Evolutionary conservation across 345 rosid genomes (phyloP), one percentile per base, ranked within the genome.

Genomic region (Rhodamnia rubescens): DNA sequence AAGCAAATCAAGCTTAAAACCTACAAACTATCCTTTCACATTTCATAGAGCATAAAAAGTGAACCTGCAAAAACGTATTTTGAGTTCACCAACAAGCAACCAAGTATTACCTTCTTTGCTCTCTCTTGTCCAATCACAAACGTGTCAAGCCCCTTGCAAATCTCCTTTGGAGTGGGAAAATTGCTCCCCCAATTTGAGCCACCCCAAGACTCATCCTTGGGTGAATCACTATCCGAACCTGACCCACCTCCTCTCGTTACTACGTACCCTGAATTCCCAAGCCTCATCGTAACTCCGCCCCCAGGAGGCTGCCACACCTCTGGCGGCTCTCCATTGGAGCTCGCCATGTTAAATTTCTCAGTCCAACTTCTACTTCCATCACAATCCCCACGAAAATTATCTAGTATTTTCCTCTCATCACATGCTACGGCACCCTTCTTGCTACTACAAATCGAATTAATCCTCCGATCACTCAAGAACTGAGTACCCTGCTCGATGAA

Each of bases 291-390:
- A 91, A 94, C 75, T 84, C 96, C 97, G 84, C 94, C 96, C 5
- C 97, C 98, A 1, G 99, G 99, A 81, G 99, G 98, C 91, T 96
- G 98, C 99, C 99, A 96, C 16, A 96, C 94, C 95, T 96, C 99
- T 9, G 99, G 99, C 20, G 99, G 99, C 75, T 96, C 98, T 74
- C 99, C 99, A 86, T 89, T 87, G 1, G 94, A 92, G 88, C 92
- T 90, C 87, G 86, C 22, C 44, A 85, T 87, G 83, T 88, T 82
- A 88, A 86, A 75, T 85, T 82, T 90, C 87, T 86, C 87, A 6
- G 84, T 85, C 89, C 87, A 86, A 57, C 87, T 82, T 78, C 87
- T 32, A 82, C 86, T 85, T 84, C 88, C 90, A 32, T 85, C 85
- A 44, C 51, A 12, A 80, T 58, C 85, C 78, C 84, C 53, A 44